phyloP scores from a whole-genome alignment of 768 basidiomycete species.

The Hygrocybe coccinea region DNA sequence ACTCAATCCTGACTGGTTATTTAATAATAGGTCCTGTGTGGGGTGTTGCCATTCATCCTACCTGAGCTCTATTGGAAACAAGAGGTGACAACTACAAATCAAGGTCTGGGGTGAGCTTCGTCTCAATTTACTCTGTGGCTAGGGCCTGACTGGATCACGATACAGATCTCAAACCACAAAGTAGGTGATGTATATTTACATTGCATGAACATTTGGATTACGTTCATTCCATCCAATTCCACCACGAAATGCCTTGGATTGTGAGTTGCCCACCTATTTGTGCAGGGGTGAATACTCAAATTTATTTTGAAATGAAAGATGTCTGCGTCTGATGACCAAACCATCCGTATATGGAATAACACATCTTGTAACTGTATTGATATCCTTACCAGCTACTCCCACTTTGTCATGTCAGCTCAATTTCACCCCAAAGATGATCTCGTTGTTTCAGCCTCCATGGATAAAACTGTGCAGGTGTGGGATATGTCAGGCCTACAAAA shows the following conservation, averaged over 20 bases:
- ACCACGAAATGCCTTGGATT: constrained; percentile 99
- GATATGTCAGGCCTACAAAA: constrained; percentile 95
- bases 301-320: too few relatives aligned
- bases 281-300: too few relatives aligned
- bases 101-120: constrained; percentile 88
- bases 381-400: constrained; percentile 96
- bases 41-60: constrained; percentile 87
- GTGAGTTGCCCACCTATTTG: constrained; percentile 43
- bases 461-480: too few relatives aligned
- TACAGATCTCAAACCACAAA: constrained; percentile 80
- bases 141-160: constrained; percentile 18
- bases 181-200: too few relatives aligned
- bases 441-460: constrained; percentile 96
- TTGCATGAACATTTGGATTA: constrained; percentile 95
- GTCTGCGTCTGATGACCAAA: constrained; percentile 97
- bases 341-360: constrained; percentile 99
- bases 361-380: constrained; percentile 97
- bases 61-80: constrained; percentile 82
- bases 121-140: background rate
- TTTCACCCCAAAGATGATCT: constrained; percentile 99
- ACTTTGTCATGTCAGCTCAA: constrained; percentile 98
- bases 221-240: constrained; percentile 94
- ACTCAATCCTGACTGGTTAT: constrained; percentile 7
- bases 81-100: constrained; percentile 99
- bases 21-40: constrained; percentile 79